These are phyloP conservation scores for Gyrodon lividus DNA, from an alignment of 768 basidiomycete genomes.

Conservation along the genomic window DNA sequence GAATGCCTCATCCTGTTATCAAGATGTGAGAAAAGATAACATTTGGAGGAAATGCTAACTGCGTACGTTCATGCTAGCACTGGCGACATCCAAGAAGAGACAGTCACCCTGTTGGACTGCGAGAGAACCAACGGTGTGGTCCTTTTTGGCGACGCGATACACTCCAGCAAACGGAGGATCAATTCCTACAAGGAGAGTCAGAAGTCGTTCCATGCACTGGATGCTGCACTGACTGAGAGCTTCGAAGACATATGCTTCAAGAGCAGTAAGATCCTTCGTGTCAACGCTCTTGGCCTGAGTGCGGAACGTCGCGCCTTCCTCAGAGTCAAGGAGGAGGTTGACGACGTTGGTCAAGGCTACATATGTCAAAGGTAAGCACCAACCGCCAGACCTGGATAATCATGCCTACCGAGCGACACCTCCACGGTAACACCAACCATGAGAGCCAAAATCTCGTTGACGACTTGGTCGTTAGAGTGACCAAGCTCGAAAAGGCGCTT, in stretches of 20 bases:
- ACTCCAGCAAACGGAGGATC: conserved; percentile 73
- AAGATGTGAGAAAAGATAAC: background rate
- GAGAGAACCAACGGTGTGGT: conserved; percentile 43
- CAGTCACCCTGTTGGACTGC: conserved; percentile 47
- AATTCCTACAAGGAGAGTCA: conserved; percentile 46
- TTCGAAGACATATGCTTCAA: conserved; percentile 64
- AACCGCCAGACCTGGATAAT: background rate
- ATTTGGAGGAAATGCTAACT: background rate
- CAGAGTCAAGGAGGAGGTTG: conserved; percentile 61
- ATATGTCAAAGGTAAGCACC: conserved; percentile 1
- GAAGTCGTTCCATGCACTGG: background rate
- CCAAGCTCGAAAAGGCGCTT: conserved; percentile 57
- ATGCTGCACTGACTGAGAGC: conserved; percentile 57
- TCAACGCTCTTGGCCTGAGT: conserved; percentile 31
- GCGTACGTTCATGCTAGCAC: conserved; percentile 60
- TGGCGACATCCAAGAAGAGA: conserved; percentile 61
- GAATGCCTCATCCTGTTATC: conserved; percentile 49
- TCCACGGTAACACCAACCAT: conserved; percentile 68
- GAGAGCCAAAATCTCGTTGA: conserved; percentile 70
- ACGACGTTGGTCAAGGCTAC: conserved; percentile 64
- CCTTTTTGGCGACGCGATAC: conserved; percentile 52
- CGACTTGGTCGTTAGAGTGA: conserved; percentile 56
- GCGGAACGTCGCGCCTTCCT: conserved; percentile 39
- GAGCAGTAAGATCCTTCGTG: conserved; percentile 34
- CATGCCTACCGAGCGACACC: conserved; percentile 57